Evolutionary conservation across 2,329 filamentous ascomycete genomes (phyloP).

Genomic region (Fusarium temperatum): DNA sequence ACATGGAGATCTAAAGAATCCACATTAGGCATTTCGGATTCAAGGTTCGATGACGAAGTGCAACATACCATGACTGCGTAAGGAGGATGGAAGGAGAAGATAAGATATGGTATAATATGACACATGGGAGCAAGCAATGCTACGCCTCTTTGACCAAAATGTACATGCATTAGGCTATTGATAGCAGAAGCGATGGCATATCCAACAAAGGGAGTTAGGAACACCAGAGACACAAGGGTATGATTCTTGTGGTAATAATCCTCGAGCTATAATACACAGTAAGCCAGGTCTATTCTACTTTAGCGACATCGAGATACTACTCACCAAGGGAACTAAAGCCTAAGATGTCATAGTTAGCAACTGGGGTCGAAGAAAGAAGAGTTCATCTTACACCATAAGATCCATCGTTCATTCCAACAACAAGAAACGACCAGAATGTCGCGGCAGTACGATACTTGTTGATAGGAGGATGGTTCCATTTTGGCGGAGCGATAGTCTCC

Average conservation of each 20-base stretch:
- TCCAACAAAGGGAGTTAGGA: neutral
- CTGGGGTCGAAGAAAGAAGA: rapidly evolving
- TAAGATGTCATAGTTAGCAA: neutral
- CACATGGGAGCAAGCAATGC: neutral
- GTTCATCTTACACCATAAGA: neutral
- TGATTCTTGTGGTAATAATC: neutral
- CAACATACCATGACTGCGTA: neutral
- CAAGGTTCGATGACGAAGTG: neutral
- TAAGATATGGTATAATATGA: neutral
- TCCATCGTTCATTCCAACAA: neutral
- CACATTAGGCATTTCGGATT: neutral
- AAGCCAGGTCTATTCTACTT: neutral
- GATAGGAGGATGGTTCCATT: neutral
- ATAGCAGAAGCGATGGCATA: neutral
- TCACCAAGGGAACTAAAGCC: neutral
- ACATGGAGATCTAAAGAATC: neutral
- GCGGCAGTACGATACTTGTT: neutral
- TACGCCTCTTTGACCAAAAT: neutral
- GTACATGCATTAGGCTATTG: neutral
- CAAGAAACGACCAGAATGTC: neutral
- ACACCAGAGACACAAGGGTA: neutral
- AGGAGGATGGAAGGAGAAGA: neutral
- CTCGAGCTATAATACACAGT: neutral
- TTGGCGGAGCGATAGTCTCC: neutral
- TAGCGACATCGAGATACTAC: neutral